Base-by-base conservation (phyloP, 441 rosid species). In the Hura crepitans region DNA sequence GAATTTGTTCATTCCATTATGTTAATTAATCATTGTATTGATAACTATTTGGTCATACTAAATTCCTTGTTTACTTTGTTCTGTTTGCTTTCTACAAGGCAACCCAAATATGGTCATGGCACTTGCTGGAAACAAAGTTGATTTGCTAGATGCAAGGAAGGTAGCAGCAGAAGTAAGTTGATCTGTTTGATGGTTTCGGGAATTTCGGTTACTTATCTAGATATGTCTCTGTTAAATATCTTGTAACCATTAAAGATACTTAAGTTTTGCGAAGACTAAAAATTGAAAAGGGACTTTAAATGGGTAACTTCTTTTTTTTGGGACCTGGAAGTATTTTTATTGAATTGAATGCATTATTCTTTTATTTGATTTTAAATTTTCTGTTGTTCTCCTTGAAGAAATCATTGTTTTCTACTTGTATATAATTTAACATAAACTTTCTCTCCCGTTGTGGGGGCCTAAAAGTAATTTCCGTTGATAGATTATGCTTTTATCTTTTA, bases 51-150 rank as follows among this genome's bases (percentile, higher is more conserved):
- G 23, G 22, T 27, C 27, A 18, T 67, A 3, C 39, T 56, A 10
- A 17, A 59, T 4, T 18, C 31, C 23, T 49, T 66, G 62, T 42
- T 57, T 20, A 13, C 57, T 15, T n/a, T 63, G 59, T 50, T 46
- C 18, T 49, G 62, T 43, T 68, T 70, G 23, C 43, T 35, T 39
- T 27, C 63, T 46, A 71, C 37, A 45, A 93, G 97, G 98, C 74
- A 93, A 93, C 68, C 85, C 97, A 35, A 89, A 86, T 78, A 91
- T 91, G 98, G 97, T 89, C 13, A 84, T 91, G 96, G 96, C 96
- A 17, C 89, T 93, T 77, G 97, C 96, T 53, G 98, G 96, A 73
- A 93, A 93, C 84, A 93, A 93, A 82, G 86, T 95, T 71, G 98
- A 91, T 85, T 77, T 91, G 76, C 78, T 89, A 60, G 95, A 91